Percentiles rank a stretch among this genome's conserved stretches.
Evolutionary conservation across 176 grass and related monocot genomes (phyloP).

Genomic region (Dendrocalamus sinicus): DNA sequence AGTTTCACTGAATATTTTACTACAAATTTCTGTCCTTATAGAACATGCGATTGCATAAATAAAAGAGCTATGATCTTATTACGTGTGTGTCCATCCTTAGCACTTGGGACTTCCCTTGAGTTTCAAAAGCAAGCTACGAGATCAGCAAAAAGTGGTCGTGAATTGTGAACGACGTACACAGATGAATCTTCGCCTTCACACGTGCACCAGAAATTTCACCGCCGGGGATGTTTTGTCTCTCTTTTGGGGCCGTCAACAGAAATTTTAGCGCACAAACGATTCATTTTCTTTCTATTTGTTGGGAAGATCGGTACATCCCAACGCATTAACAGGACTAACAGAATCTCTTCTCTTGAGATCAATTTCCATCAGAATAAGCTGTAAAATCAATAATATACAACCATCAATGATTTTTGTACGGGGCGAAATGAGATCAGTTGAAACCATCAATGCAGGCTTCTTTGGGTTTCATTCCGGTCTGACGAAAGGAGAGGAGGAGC

Average conservation of each 20-base stretch:
- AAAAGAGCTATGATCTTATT: background rate
- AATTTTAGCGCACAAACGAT: no score
- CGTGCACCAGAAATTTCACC: background rate
- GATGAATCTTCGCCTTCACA: background rate
- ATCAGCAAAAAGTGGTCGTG: background rate
- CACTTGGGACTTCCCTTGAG: background rate
- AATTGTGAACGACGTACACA: background rate
- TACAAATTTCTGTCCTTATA: background rate
- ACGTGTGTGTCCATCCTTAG: background rate
- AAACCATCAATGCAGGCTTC: background rate
- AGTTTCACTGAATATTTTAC: background rate
- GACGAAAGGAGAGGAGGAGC: slow-evolving; percentile 81
- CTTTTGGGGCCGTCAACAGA: background rate
- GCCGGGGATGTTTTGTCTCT: no score
- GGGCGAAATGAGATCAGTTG: background rate
- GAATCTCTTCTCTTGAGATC: slow-evolving; percentile 2
- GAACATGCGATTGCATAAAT: background rate
- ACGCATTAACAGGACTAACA: background rate
- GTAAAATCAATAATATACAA: slow-evolving; percentile 41
- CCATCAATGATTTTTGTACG: slow-evolving; percentile 25
- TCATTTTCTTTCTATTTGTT: background rate
- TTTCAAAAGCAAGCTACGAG: background rate
- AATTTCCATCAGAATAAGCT: background rate
- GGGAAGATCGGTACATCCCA: background rate
- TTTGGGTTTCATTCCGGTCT: slow-evolving; percentile 74